Evolutionary conservation across 495 filamentous ascomycete genomes (phyloP).

Genomic region (Trichoderma gamsii): DNA sequence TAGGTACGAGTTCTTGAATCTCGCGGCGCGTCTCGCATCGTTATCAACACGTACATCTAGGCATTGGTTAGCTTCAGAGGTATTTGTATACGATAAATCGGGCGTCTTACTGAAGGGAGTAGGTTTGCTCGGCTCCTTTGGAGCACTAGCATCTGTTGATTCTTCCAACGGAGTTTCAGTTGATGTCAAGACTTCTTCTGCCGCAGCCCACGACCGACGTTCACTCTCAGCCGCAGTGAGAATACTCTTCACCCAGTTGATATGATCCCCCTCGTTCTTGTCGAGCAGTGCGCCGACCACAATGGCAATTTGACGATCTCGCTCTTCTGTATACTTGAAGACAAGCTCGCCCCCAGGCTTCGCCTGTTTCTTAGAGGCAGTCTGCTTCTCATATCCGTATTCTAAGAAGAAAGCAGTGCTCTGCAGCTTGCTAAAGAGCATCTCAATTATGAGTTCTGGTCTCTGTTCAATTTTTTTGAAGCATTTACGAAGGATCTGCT

Average conservation of each 20-base stretch:
- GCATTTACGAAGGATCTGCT: conserved; percentile 70
- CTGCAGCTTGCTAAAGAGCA: conserved; percentile 91
- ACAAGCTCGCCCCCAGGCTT: conserved; percentile 69
- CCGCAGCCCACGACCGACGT: conserved; percentile 71
- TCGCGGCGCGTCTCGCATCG: conserved; percentile 60
- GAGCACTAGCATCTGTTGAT: conserved; percentile 32
- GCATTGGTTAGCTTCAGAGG: not conserved
- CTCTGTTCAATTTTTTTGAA: conserved; percentile 75
- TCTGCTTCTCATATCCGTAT: conserved; percentile 82
- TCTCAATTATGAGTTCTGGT: conserved; percentile 75
- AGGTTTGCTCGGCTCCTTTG: conserved; percentile 31
- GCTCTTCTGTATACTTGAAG: conserved; percentile 61
- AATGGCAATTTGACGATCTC: conserved; percentile 66
- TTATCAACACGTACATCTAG: conserved; percentile 58
- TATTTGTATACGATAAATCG: conserved; percentile 3
- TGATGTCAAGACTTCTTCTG: conserved; percentile 48
- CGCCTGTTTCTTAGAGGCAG: conserved; percentile 47
- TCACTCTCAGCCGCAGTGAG: conserved; percentile 63
- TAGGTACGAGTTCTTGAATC: conserved; percentile 87
- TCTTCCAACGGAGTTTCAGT: conserved; percentile 34
- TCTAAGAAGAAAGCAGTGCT: conserved; percentile 79
- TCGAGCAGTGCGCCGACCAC: conserved; percentile 72
- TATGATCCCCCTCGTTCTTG: conserved; percentile 62
- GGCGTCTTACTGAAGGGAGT: conserved; percentile 41
- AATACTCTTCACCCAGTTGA: conserved; percentile 76